Conservation (phyloP, 176 grass and related monocot species). For the Neostapfia colusana region DNA sequence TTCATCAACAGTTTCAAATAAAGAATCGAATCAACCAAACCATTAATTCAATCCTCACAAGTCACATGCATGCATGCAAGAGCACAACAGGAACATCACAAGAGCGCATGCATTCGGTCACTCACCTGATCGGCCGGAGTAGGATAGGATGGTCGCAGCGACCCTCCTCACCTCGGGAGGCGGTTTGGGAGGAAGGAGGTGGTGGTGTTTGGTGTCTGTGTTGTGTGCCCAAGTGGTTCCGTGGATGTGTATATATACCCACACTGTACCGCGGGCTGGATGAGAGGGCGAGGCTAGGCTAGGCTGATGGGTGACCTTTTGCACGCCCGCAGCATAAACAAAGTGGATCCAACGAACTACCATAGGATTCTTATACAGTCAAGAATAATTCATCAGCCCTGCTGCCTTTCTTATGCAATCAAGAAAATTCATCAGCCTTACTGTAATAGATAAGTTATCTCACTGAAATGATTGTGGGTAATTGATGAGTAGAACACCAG, state of each 20-base stretch:
- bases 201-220: conserved; percentile 39
- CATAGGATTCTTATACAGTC: neutral
- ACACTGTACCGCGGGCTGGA: conserved; percentile 2
- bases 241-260: conserved; percentile 16
- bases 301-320: conserved; percentile 33
- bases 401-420: neutral
- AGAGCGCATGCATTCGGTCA: conserved; percentile 4
- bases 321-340: conserved; percentile 16
- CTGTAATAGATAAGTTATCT: neutral
- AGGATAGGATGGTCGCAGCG: neutral
- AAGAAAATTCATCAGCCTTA: neutral
- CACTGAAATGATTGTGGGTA: neutral
- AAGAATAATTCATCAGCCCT: neutral
- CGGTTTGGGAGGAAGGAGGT: conserved; percentile 1
- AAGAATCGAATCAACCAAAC: conserved; percentile 9
- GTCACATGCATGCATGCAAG: conserved; percentile 27
- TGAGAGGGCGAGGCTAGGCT: neutral
- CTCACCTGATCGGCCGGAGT: conserved; percentile 15
- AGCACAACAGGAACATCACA: neutral
- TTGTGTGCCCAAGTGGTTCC: conserved; percentile 8
- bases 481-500: neutral
- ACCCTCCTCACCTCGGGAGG: conserved; percentile 5
- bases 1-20: conserved; percentile 17
- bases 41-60: neutral
- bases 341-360: conserved; percentile 11